Percentiles rank a stretch among this genome's conserved stretches.
phyloP scores from a whole-genome alignment of 2,329 filamentous ascomycete genomes.

The Phialophora expanda region DNA sequence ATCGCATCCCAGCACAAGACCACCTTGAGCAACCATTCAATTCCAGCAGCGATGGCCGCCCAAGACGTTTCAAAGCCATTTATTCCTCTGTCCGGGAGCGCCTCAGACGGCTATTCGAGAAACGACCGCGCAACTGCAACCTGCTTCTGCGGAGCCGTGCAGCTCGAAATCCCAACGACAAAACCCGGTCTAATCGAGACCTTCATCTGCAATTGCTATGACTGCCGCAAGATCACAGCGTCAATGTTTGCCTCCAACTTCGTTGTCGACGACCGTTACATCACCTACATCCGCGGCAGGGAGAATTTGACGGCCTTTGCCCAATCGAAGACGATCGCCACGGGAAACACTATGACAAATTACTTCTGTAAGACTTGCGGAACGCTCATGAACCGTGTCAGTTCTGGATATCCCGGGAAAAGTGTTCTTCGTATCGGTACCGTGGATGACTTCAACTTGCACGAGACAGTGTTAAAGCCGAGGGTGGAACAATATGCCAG shows the following conservation, averaged over 20 bases:
- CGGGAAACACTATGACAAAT: constrained; percentile 63
- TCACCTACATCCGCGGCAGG: constrained; percentile 59
- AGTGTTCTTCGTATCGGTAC: constrained; percentile 63
- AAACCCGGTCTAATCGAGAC: constrained; percentile 54
- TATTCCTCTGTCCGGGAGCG: constrained; percentile 49
- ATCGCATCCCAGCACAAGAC: neutral
- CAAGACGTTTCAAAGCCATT: constrained; percentile 35
- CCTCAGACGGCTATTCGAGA: constrained; percentile 53
- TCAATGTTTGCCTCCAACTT: constrained; percentile 69
- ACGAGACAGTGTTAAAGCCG: constrained; percentile 63
- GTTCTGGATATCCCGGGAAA: constrained; percentile 51
- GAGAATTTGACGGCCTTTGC: constrained; percentile 56
- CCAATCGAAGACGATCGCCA: constrained; percentile 56
- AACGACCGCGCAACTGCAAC: constrained; percentile 61
- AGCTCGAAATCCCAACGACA: constrained; percentile 58
- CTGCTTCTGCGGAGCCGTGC: constrained; percentile 64
- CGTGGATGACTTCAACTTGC: constrained; percentile 65
- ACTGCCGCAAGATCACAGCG: constrained; percentile 67
- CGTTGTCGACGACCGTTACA: constrained; percentile 51
- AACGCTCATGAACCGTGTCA: constrained; percentile 63
- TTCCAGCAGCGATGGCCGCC: constrained; percentile 3
- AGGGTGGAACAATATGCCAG: constrained; percentile 59
- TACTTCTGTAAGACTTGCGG: constrained; percentile 66
- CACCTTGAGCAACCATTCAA: neutral
- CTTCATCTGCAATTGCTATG: constrained; percentile 66